Base-by-base conservation (phyloP, 495 filamentous ascomycete species). In the Talaromyces trachyspermus region DNA sequence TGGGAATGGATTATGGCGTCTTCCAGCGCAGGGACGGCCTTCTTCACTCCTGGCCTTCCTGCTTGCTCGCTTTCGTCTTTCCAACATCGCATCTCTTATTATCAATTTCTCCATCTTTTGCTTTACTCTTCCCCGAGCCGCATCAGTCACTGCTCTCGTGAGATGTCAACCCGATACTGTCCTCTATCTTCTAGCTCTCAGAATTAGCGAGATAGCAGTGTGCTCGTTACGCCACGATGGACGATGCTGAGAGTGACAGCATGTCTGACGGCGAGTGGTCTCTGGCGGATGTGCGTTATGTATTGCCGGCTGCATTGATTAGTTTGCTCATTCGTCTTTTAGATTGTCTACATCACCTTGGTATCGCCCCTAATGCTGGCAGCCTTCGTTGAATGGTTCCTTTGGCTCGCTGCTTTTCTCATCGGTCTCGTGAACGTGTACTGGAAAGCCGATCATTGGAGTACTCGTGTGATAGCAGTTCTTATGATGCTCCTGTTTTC, bases 351-450 rank as follows among this genome's bases (percentile, higher is more conserved):
- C 59, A 80, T 91, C 17, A 72, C 81, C 42, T 85, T 96, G 56
- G 76, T 96, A 43, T 86, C 86, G 33, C 66, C 84, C 17, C 72
- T 96, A 17, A 86, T 96, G 84, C 55, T 89, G 1, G 85, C 84
- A 35, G 92, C 92, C 2, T 72, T 88, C 19, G 74, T 95, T 17
- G 92, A 98, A 68, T 97, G 92, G 92, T 78, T 95, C 40, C 76
- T 98, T 4, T 96, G 89, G 86, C 76, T 96, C 35, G 81, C 81
- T 20, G 89, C 92, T 8, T 96, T 98, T 58, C 59, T 95, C 45
- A 96, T 95, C 66, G 96, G 92, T 57, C 70, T 97, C 1, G 64
- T 78, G 51, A 95, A 96, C 56, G 89, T 90, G 7, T 95, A 84
- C 56, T 71, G 80, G 47, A 98, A 98, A 63, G 91, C 92, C 20